Base-by-base conservation (phyloP, 169 alveolate genomes). In the Plasmodium malariae region DNA sequence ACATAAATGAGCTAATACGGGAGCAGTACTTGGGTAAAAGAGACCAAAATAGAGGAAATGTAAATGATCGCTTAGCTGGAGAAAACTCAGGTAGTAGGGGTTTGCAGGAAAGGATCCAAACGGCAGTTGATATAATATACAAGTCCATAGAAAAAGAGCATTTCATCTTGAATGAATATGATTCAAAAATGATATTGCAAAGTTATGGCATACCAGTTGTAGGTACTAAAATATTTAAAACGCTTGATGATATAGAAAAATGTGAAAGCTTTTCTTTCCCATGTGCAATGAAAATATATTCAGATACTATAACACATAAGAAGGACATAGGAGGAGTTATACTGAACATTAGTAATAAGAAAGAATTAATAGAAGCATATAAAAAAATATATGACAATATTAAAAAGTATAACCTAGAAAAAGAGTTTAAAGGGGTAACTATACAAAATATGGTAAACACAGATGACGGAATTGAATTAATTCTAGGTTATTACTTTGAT, bases 241-340 rank as follows among this genome's bases (percentile, higher is more conserved):
- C 80, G 32, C 26, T 89, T 24, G 62, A 69, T 0, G 90, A 88
- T 74, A 88, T 91, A 36, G 65, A 89, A 30, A 71, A 74, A 9
- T 49, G 69, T 34, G 30, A 73, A 0, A 69, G 59, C 14, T 28
- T 70, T 2, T 2, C 74, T 17, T 87, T 60, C 28, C 95, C 96
- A 11, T 88, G 93, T 26, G 96, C 93, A 1, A 88, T 91, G 94
- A 93, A 93, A 88, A 71, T 93, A 26, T 78, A 91, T 67, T 83
- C 94, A 43, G 92, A 88, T 26, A 87, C 73, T 34, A 90, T 91
- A 21, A 54, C 95, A 4, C 96, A 93, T 78, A 93, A 93, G 70
- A 89, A 94, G 17, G 96, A 93, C 54, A 88, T 93, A 57, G 95
- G 95, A 12, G 96, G 96, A 37, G 95, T 93, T 17, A 74, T 72